Evolutionary conservation across 1,139 yeast species (phyloP), one percentile per base, ranked within the genome.

Genomic region (Pichia sp.): DNA sequence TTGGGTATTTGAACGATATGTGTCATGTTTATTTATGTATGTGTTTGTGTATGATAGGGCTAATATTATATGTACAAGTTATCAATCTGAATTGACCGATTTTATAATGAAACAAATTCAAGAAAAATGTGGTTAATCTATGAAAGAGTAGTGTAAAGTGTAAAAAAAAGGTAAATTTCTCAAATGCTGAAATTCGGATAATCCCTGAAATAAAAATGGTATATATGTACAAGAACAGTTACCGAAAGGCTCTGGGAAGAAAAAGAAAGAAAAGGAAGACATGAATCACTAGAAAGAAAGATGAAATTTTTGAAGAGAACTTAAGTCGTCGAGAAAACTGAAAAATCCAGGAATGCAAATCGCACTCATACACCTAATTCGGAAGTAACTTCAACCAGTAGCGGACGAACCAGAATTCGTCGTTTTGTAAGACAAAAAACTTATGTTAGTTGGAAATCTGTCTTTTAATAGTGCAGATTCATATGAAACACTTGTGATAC

Each of bases 1-100:
- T 53, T 53, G 53, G 56, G 56, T 53, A 53, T 53, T 22, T 51
- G 44, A 33, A 53, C 56, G 29, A 53, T 44, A 43, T 51, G 56
- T 18, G 56, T 46, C 53, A 49, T 10, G n/a, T 22, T 39, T 39
- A 16, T 2, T 19, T 38, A 11, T 38, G 3, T 8, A 36, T 36
- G 28, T 25, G 18, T 22, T 13, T 7, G 28, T 38, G n/a, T 19
- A 38, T 39, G 28, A 13, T 13, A 14, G 5, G 5, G 5, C 8
- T 39, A 13, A 25, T 39, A 39, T 39, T 22, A 13, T 39, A 39
- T 39, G n/a, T 39, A 41, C 29, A 27, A 25, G 30, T n/a, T 31
- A 16, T 27, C 11, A 8, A 33, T 44, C 7, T 44, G n/a, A 16
- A 30, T 18, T 22, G 43, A 41, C 14, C 14, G 30, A 41, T 14